phyloP scores from a whole-genome alignment of 2,329 filamentous ascomycete species.

The Colletotrichum shisoi region DNA sequence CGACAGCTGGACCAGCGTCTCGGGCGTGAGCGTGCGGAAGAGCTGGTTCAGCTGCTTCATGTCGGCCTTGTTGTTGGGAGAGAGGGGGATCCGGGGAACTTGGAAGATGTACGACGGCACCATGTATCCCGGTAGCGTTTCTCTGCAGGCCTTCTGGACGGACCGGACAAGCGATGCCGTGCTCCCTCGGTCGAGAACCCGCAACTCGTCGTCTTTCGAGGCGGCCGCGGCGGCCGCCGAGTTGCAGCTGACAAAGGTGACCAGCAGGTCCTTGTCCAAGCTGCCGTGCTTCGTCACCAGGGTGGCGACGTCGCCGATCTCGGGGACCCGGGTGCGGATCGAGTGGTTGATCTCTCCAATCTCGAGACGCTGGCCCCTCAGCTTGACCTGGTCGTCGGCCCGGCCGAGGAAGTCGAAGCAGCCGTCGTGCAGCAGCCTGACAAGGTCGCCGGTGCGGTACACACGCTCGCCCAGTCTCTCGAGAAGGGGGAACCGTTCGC shows the following conservation, averaged over 20 bases:
- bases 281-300: slow-evolving; percentile 74
- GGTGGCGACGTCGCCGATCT: slow-evolving; percentile 75
- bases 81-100: slow-evolving; percentile 77
- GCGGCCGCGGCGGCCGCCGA: background rate
- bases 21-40: slow-evolving; percentile 68
- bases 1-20: slow-evolving; percentile 67
- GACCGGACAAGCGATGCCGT: slow-evolving; percentile 44
- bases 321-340: slow-evolving; percentile 67
- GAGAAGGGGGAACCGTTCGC: slow-evolving; percentile 76
- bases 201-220: slow-evolving; percentile 33
- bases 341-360: slow-evolving; percentile 90
- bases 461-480: slow-evolving; percentile 65
- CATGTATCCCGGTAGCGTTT: slow-evolving; percentile 83
- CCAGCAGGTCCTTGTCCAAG: slow-evolving; percentile 81
- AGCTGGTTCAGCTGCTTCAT: slow-evolving; percentile 71
- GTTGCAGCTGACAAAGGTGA: slow-evolving; percentile 72
- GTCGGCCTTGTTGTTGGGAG: slow-evolving; percentile 89
- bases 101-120: slow-evolving; percentile 83
- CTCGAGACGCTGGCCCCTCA: slow-evolving; percentile 87
- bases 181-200: slow-evolving; percentile 40
- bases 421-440: slow-evolving; percentile 79
- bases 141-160: slow-evolving; percentile 63
- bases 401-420: slow-evolving; percentile 89
- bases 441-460: slow-evolving; percentile 89
- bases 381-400: slow-evolving; percentile 90